A percentile compares a stretch with the other conserved stretches of the same genome.
These are phyloP conservation scores for Pleurotus salmoneostramineus DNA, from an alignment of 768 basidiomycete species.

Conservation along the genomic window DNA sequence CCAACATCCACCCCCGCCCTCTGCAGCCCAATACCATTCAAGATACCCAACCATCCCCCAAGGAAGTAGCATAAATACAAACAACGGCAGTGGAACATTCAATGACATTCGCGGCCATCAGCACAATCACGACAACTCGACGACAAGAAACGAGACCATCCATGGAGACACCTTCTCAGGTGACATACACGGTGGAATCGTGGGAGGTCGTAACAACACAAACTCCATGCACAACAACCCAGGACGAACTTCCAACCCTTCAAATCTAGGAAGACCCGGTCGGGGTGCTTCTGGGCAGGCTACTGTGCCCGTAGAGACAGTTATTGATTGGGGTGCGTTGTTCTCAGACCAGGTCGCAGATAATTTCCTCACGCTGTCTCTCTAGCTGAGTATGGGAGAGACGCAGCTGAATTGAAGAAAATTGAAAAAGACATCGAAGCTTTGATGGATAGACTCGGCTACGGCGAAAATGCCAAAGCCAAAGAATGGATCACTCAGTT, in stretches of 20 bases:
- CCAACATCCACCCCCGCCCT: not conserved
- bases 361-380: not conserved
- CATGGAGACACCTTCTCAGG: not conserved
- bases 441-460: not conserved
- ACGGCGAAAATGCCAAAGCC: not conserved
- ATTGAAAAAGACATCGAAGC: not conserved
- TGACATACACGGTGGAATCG: not conserved
- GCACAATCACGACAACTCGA: not conserved
- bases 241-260: not conserved
- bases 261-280: too few species aligned
- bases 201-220: not conserved
- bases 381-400: not conserved
- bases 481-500: not conserved
- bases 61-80: not conserved
- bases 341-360: too few species aligned
- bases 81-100: not conserved
- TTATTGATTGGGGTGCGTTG: not conserved
- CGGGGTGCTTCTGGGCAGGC: too few species aligned
- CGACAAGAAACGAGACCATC: not conserved
- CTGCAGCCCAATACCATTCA: not conserved
- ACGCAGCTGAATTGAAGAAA: not conserved
- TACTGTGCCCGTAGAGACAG: too few species aligned
- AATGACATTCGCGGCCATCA: not conserved
- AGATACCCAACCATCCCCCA: not conserved
- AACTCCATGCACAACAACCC: not conserved